Conservation (phyloP, 371 early-diverging fungal species). For the Syncephalis fuscata region DNA sequence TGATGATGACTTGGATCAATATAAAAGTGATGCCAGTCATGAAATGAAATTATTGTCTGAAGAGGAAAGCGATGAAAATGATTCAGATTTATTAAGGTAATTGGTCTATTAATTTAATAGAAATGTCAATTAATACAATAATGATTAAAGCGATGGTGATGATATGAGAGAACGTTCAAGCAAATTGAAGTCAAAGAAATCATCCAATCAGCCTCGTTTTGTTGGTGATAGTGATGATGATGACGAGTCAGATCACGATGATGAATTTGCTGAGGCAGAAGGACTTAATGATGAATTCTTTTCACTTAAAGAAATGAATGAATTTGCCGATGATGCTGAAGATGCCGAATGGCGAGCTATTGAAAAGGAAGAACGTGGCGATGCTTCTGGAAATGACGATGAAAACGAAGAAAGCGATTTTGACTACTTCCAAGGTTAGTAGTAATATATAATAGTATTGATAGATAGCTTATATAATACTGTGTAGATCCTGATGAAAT, state of each 20-base stretch:
- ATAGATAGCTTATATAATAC: conserved; percentile 1
- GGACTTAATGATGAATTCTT: conserved; percentile 57
- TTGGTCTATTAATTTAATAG: too few species aligned
- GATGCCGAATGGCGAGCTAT: conserved; percentile 8
- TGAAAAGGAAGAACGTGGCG: not conserved
- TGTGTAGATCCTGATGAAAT: too few species aligned
- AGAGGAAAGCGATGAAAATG: conserved; percentile 8
- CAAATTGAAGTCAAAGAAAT: conserved; percentile 13
- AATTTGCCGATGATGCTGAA: conserved; percentile 13
- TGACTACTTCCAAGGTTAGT: too few species aligned
- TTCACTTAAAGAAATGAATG: conserved; percentile 27
- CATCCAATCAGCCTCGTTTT: conserved; percentile 2
- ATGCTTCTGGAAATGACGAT: conserved; percentile 6
- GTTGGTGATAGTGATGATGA: conserved; percentile 1
- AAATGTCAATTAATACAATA: too few species aligned
- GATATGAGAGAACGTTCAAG: conserved; percentile 16
- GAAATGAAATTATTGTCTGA: too few species aligned
- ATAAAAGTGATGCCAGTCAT: not conserved
- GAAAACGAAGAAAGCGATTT: conserved; percentile 15
- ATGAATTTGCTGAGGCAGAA: not conserved
- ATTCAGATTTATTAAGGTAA: not conserved
- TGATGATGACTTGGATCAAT: conserved; percentile 1
- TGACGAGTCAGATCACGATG: conserved; percentile 7
- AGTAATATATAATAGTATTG: too few species aligned
- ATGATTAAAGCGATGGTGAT: conserved; percentile 10